Evolutionary conservation across 2,329 filamentous ascomycete genomes (phyloP).

Genomic region (Microcera coccophila): DNA sequence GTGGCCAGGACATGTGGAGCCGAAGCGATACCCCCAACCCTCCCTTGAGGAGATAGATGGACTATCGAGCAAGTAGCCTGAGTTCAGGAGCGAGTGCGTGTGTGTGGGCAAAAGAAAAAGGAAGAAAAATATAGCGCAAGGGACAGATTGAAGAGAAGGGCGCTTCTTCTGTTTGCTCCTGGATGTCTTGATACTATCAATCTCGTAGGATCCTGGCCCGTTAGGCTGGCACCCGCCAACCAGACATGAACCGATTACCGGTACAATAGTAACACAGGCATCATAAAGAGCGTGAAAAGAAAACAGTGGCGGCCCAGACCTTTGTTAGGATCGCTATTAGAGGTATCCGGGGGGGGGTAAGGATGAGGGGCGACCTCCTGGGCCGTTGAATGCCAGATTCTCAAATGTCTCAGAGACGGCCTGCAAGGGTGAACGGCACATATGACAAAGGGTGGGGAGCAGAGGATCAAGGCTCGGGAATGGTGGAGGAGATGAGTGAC

Average conservation of each 20-base stretch:
- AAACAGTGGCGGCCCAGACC: conserved; percentile 7
- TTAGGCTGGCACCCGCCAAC: conserved; percentile 24
- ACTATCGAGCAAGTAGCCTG: not conserved
- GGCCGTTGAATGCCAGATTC: conserved; percentile 31
- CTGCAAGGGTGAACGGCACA: conserved; percentile 27
- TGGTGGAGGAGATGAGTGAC: conserved; percentile 22
- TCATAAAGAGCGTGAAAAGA: no score
- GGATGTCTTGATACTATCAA: conserved; percentile 23
- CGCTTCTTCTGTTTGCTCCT: conserved; percentile 24
- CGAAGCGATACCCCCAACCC: conserved; percentile 22
- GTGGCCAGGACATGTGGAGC: conserved; percentile 19
- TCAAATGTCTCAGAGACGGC: conserved; percentile 24
- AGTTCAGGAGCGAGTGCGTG: not conserved
- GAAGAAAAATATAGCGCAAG: conserved; percentile 10
- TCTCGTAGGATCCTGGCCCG: conserved; percentile 22
- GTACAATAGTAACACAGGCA: conserved; percentile 11
- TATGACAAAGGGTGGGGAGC: conserved; percentile 14
- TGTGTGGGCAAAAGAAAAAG: conserved; percentile 4
- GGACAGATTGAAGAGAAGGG: conserved; percentile 13
- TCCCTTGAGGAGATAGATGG: conserved; percentile 8
- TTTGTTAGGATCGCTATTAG: no score
- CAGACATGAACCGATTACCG: conserved; percentile 17
- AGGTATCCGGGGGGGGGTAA: conserved; percentile 16
- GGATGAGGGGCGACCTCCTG: conserved; percentile 11
- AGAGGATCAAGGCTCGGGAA: conserved; percentile 22